phyloP scores from a whole-genome alignment of 2,329 filamentous ascomycete species.

The Lecanosticta acicola region DNA sequence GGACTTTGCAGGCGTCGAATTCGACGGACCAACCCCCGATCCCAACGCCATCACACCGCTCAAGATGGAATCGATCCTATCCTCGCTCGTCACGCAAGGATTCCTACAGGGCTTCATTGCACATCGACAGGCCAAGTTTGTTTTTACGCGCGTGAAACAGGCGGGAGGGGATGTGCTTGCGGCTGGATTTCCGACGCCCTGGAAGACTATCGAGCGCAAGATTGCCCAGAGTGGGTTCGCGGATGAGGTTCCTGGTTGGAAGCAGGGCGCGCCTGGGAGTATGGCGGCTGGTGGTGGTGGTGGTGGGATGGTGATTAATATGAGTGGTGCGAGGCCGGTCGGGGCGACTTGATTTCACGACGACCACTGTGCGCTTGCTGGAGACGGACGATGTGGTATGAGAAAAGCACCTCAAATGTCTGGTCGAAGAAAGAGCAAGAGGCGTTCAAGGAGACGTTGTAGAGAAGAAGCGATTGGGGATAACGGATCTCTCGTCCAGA shows the following conservation, averaged over 20 bases:
- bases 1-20: slow-evolving; percentile 39
- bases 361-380: too few relatives aligned
- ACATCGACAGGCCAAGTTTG: slow-evolving; percentile 69
- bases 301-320: slow-evolving; percentile 50
- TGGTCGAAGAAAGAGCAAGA: too few relatives aligned
- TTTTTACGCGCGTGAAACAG: slow-evolving; percentile 67
- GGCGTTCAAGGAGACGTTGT: too few relatives aligned
- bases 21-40: slow-evolving; percentile 6
- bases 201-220: slow-evolving; percentile 60
- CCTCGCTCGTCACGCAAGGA: slow-evolving; percentile 72
- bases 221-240: slow-evolving; percentile 52
- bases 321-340: slow-evolving; percentile 50
- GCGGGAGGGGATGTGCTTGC: slow-evolving; percentile 51
- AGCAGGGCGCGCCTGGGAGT: slow-evolving; percentile 39
- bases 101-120: slow-evolving; percentile 79
- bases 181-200: slow-evolving; percentile 71
- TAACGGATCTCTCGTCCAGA: too few relatives aligned
- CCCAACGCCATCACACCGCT: slow-evolving; percentile 48
- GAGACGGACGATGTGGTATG: too few relatives aligned
- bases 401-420: too few relatives aligned
- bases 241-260: slow-evolving; percentile 70
- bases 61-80: slow-evolving; percentile 60
- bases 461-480: too few relatives aligned
- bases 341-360: too few relatives aligned
- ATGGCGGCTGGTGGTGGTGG: slow-evolving; percentile 22